Evolutionary conservation across 495 filamentous ascomycete species (phyloP), one percentile per base, ranked within the genome.

Genomic region (Hypomontagnella submonticulosa): DNA sequence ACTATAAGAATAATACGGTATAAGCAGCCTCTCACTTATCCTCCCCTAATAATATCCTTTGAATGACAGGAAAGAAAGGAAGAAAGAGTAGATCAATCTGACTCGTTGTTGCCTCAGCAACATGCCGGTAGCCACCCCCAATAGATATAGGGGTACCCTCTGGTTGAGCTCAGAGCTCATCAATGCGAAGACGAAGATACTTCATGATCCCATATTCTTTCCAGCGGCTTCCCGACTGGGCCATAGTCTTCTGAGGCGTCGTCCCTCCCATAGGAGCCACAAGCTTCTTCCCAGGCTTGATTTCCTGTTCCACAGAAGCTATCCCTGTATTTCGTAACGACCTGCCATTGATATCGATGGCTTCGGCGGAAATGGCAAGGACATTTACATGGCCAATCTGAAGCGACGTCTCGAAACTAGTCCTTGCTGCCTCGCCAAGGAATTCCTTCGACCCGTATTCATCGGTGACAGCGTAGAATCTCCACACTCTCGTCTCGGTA

Each of bases 401-500:
- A 27, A 77, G 46, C 7, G 57, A 64, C 0, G 73, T 77, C 66
- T 79, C 77, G 37, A 79, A 79, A 18, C 71, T 66, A 15, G 54
- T 73, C 37, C 67, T 63, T 19, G 69, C 52, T 11, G 48, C 63
- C 57, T 73, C 71, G 18, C 73, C 71, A 1, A 76, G 41, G 38
- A 74, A 76, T 4, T 59, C 18, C 12, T 47, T 54, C 4, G 71
- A 72, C 20, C 71, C 71, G 32, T 65, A 63, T 1, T 43, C 62
- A 23, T 73, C 73, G 0, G 44, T 53, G 1, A 70, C 15, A 13
- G 70, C 61, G 18, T 71, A 74, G 23, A 79, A 73, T 12, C 69
- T 68, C 77, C 77, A 77, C 1, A 47, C 13, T 13, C 27, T 67
- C 1, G 73, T 75, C 63, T 77, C 75, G 2, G 77, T 79, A 30